Base-by-base conservation (phyloP, 2,329 filamentous ascomycete genomes). In the Beauveria australis region DNA sequence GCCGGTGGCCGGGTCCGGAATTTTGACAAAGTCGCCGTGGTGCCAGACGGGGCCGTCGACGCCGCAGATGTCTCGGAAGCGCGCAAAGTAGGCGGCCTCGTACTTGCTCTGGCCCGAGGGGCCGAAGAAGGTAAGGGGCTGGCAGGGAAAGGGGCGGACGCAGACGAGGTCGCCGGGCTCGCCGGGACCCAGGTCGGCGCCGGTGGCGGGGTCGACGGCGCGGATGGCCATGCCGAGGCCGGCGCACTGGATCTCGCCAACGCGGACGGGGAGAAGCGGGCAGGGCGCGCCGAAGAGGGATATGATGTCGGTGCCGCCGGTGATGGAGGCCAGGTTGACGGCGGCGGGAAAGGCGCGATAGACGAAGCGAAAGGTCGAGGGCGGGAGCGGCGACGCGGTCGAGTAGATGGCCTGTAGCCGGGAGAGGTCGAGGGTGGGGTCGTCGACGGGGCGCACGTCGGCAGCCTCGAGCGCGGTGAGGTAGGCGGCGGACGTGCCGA, bases 221-320 rank as follows among this genome's bases (percentile, higher is more conserved):
- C 73, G 75, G 62, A 92, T 84, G n/a, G 87, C 86, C 89, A 93
- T 92, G 22, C 89, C 89, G 3, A 93, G 81, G 5, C 87, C 89
- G 10, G 86, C 84, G 63, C 88, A 89, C 72, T 93, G 89, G 53
- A 92, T 90, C 70, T 92, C 87, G 26, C 89, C 89, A 1, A 79
- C 78, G 64, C 85, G 79, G 22, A 93, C 89, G 1, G 89, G 89
- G 1, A 90, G 78, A 4, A 92, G 79, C 0, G 89, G 88, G 60
- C 88, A 93, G 0, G 92, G 89, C 0, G 91, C 88, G 48, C 92
- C 93, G 69, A 97, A 99, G 40, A 97, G 84, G 1, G 92, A 96
- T 65, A 97, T 91, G 67, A 97, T 97, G 71, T 99, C 94, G 3
- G 93, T 97, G 54, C 93, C 94, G 43, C 94, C 94, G 0, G 93